These are phyloP conservation scores for Pueraria montana DNA, from an alignment of 306 rosid genomes.

Conservation along the genomic window DNA sequence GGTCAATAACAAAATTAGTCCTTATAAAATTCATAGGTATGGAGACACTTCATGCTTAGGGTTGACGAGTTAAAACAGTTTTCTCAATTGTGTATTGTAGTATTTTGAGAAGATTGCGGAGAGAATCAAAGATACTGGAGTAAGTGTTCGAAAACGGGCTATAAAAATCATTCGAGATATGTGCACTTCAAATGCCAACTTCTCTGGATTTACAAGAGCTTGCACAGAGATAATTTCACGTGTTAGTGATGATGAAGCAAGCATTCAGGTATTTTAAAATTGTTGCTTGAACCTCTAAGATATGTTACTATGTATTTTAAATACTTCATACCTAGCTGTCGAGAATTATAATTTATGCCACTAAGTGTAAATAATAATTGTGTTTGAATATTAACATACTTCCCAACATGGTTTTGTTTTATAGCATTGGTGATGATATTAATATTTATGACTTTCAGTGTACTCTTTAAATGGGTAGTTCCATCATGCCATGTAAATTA, in stretches of 20 bases:
- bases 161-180: slow-evolving; percentile 97
- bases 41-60: slow-evolving; percentile 1
- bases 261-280: slow-evolving; percentile 82
- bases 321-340: slow-evolving; percentile 1
- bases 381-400: slow-evolving; percentile 9
- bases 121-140: slow-evolving; percentile 95
- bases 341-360: no score
- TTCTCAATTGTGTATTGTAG: slow-evolving; percentile 58
- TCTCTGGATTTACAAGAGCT: slow-evolving; percentile 87
- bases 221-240: slow-evolving; percentile 95
- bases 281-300: slow-evolving; percentile 10
- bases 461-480: slow-evolving; percentile 8
- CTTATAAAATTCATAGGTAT: slow-evolving; percentile 17
- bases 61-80: slow-evolving; percentile 34
- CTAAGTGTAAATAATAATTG: slow-evolving; percentile 1
- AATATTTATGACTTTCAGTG: slow-evolving; percentile 11
- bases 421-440: slow-evolving; percentile 28
- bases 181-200: slow-evolving; percentile 86
- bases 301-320: slow-evolving; percentile 20
- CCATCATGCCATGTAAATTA: slow-evolving; percentile 34
- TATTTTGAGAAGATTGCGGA: slow-evolving; percentile 97
- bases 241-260: slow-evolving; percentile 88
- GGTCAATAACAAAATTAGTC: not conserved
- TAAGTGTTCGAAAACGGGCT: slow-evolving; percentile 97
- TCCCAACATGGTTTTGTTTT: not conserved